Evolutionary conservation across 2,329 filamentous ascomycete species (phyloP).

Genomic region (Arthrobotrys iridis): DNA sequence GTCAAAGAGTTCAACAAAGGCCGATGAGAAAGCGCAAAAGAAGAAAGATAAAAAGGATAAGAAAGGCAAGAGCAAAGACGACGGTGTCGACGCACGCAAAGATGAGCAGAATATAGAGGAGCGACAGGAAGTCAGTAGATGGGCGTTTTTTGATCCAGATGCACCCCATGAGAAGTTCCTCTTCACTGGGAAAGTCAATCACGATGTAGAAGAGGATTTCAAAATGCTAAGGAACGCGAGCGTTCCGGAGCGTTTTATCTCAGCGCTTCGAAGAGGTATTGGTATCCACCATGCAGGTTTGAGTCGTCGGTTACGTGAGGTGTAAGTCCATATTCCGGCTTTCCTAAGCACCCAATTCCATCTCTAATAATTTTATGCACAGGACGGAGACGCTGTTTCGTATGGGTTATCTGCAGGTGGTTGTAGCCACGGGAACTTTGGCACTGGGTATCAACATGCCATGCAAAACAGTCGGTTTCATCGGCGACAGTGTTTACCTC

Average conservation of each 20-base stretch:
- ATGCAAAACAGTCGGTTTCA: conserved; percentile 82
- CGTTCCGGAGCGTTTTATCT: conserved; percentile 68
- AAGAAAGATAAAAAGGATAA: conserved; percentile 63
- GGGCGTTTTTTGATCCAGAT: conserved; percentile 74
- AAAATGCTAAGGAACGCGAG: conserved; percentile 66
- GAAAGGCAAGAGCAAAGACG: conserved; percentile 63
- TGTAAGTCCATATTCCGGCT: conserved; percentile 61
- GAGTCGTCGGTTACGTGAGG: conserved; percentile 74
- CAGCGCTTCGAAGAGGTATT: conserved; percentile 73
- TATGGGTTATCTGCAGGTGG: conserved; percentile 74
- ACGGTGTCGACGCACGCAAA: conserved; percentile 67
- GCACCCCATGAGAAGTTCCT: conserved; percentile 72
- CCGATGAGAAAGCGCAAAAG: not conserved
- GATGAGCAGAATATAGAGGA: conserved; percentile 62
- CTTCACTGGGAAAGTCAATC: conserved; percentile 69
- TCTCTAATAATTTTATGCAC: conserved; percentile 48
- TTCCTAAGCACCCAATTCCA: not conserved
- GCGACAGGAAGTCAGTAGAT: conserved; percentile 66
- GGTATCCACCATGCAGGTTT: conserved; percentile 83
- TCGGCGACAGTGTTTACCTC: conserved; percentile 76
- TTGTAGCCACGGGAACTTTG: conserved; percentile 73
- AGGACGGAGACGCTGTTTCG: conserved; percentile 78
- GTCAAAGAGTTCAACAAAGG: conserved; percentile 54
- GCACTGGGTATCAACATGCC: conserved; percentile 82
- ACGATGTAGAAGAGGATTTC: conserved; percentile 70